Evolutionary conservation across 1,139 yeast genomes (phyloP).

Genomic region (Kurtzmaniella quercitrusa): DNA sequence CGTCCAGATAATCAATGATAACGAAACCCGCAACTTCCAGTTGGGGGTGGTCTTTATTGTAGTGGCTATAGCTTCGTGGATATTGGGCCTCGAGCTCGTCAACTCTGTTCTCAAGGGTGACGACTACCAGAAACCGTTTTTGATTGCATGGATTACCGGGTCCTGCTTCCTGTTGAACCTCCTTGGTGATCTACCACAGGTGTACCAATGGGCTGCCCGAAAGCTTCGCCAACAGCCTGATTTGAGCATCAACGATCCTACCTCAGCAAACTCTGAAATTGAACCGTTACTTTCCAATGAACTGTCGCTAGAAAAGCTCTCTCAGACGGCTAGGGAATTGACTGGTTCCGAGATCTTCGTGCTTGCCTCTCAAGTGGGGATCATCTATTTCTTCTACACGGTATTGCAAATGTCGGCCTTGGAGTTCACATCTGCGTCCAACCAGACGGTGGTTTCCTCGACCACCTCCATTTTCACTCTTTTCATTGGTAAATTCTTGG

Average conservation of each 20-base stretch:
- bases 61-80: conserved; percentile 44
- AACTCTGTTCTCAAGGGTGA: conserved; percentile 46
- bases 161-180: conserved; percentile 42
- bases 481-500: conserved; percentile 34
- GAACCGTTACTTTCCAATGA: conserved; percentile 3
- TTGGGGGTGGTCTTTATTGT: conserved; percentile 40
- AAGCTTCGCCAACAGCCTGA: not conserved
- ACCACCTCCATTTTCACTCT: conserved; percentile 51
- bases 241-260: not conserved
- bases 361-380: conserved; percentile 36
- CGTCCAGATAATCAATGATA: conserved; percentile 41
- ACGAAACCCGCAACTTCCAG: conserved; percentile 39
- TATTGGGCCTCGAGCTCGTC: conserved; percentile 45
- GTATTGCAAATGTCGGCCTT: conserved; percentile 36
- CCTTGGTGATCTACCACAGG: conserved; percentile 27
- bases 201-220: not conserved
- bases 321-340: conserved; percentile 16
- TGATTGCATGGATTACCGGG: conserved; percentile 45
- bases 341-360: conserved; percentile 24
- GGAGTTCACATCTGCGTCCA: conserved; percentile 50
- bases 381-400: conserved; percentile 42
- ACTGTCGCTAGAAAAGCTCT: conserved; percentile 1
- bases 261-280: not conserved
- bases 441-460: conserved; percentile 48
- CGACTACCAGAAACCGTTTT: conserved; percentile 44